These are phyloP conservation scores for Globisporangium iwayamae DNA, from an alignment of 352 stramenopile species.

Conservation along the genomic window DNA sequence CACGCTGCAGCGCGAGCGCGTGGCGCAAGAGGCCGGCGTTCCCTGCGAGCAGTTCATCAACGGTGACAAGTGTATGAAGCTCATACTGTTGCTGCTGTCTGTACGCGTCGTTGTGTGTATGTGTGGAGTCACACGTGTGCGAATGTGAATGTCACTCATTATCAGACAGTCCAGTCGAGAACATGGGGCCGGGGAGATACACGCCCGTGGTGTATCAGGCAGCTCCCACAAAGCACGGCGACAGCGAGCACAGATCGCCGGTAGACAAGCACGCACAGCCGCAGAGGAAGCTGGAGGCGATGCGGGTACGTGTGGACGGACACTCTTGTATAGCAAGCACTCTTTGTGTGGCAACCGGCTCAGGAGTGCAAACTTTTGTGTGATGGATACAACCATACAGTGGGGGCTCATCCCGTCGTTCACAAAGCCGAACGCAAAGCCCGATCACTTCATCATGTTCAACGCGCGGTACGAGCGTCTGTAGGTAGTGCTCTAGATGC, in stretches of 20 bases:
- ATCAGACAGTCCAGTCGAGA: conserved; percentile 69
- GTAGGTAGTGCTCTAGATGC: neutral
- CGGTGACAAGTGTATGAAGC: conserved; percentile 52
- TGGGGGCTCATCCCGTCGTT: conserved; percentile 84
- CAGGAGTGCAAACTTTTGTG: neutral
- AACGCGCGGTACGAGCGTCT: conserved; percentile 58
- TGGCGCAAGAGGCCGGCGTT: conserved; percentile 47
- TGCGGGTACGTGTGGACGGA: conserved; percentile 38
- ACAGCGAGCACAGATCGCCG: neutral
- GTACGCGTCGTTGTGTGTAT: neutral
- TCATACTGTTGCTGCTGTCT: neutral
- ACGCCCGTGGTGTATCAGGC: conserved; percentile 45
- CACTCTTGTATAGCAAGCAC: too few relatives aligned
- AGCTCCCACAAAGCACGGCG: neutral
- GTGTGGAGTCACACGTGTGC: neutral
- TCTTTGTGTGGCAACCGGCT: neutral
- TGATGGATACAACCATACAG: conserved; percentile 17
- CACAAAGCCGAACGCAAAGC: conserved; percentile 66
- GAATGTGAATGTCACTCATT: neutral
- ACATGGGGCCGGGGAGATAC: conserved; percentile 73
- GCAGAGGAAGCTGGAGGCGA: conserved; percentile 47
- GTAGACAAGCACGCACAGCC: conserved; percentile 10
- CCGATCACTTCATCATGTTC: conserved; percentile 86
- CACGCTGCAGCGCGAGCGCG: conserved; percentile 49
- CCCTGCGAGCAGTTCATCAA: conserved; percentile 46